Base-by-base conservation (phyloP, 495 filamentous ascomycete genomes). In the Penicillium diatomitis region DNA sequence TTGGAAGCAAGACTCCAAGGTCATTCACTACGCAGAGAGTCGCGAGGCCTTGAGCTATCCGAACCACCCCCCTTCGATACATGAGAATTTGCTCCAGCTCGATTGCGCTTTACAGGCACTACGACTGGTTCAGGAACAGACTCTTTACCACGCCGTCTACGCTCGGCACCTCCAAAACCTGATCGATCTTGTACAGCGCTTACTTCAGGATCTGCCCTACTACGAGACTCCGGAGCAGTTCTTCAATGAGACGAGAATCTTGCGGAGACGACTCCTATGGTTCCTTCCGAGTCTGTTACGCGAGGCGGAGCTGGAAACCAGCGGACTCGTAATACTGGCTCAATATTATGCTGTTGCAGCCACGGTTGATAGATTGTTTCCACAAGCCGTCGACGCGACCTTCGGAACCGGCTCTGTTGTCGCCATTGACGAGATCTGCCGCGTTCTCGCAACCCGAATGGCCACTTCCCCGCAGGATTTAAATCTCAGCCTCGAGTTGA, bases 181-280 rank as follows among this genome's bases (percentile, higher is more conserved):
- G 48, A 77, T 88, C 44, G 81, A 76, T 43, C 96, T 95, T 68
- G 71, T 95, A 34, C 83, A 88, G 59, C 78, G 82, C 11, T 80
- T 96, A 47, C 82, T 84, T 61, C 77, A 82, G 41, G 80, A 88
- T 47, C 81, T 83, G 52, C 82, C 88, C 1, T 82, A 79, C 3
- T 82, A 79, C 3, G 80, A 85, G 51, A 80, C 84, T 6, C 73
- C 87, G 11, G 81, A 86, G 57, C 81, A 92, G 48, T 84, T 91
- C 55, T 97, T 97, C 63, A 83, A 89, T 60, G 82, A 88, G 52
- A 78, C 97, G 29, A 87, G 90, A 51, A 78, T 85, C 5, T 76
- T 98, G 11, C 83, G 90, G 38, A 80, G 83, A 48, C 96, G 94
- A 90, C 78, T 97, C 20, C 95, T 96, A 70, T 98, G 90, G 87